Conservation (phyloP, 169 alveolate species). For the Plasmodium adleri region DNA sequence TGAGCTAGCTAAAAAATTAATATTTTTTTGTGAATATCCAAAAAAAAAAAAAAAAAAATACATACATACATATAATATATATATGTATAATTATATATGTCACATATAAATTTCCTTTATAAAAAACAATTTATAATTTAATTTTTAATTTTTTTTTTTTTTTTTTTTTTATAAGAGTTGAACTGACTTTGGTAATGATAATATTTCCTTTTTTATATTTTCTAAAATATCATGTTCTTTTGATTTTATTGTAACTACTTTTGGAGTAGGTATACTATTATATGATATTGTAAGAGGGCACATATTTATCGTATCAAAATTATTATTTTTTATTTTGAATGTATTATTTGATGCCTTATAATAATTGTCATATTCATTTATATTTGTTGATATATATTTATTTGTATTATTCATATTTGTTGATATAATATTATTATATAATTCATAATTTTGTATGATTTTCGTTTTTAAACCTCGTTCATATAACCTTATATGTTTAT, state of each 20-base stretch:
- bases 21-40: no score
- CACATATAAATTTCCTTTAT: not conserved
- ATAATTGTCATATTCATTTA: no score
- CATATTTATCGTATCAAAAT: no score
- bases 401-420: not conserved
- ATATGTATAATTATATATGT: no score
- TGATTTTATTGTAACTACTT: conserved; percentile 21
- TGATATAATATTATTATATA: conserved; percentile 3
- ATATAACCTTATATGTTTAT: conserved; percentile 24
- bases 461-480: conserved; percentile 38
- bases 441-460: conserved; percentile 33
- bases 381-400: no score
- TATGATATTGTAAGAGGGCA: no score
- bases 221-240: conserved; percentile 14
- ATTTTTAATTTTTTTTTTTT: not conserved
- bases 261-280: conserved; percentile 14
- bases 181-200: conserved; percentile 40
- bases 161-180: conserved; percentile 5
- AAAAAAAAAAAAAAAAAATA: no score
- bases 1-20: no score
- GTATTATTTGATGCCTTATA: no score
- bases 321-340: no score
- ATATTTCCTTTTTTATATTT: conserved; percentile 32
- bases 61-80: no score
- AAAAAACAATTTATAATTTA: no score